Conservation (phyloP, 768 basidiomycete species). For the Russula brevipes region DNA sequence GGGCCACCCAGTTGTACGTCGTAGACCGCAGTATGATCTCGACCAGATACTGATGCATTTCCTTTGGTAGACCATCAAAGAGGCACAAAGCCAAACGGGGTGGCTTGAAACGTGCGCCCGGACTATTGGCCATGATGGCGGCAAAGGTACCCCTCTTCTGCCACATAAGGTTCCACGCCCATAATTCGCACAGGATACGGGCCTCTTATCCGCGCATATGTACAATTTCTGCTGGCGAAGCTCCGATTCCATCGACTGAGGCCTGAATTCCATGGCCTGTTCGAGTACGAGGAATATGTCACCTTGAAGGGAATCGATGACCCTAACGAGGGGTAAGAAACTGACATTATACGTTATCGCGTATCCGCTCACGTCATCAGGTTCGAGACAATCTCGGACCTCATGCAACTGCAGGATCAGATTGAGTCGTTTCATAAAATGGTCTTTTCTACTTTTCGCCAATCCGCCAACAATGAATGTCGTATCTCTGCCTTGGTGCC, state of each 20-base stretch:
- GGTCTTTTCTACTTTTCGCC: slow-evolving; percentile 90
- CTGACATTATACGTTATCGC: neutral
- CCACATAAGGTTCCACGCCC: neutral
- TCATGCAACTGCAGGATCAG: slow-evolving; percentile 97
- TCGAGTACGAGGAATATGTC: slow-evolving; percentile 99
- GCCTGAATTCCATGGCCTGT: slow-evolving; percentile 96
- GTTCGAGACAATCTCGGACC: slow-evolving; percentile 95
- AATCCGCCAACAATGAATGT: slow-evolving; percentile 93
- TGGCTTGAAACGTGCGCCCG: slow-evolving; percentile 98
- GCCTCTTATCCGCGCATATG: slow-evolving; percentile 89
- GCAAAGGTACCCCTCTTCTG: slow-evolving; percentile 51
- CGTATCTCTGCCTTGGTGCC: slow-evolving; percentile 95
- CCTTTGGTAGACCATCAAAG: slow-evolving; percentile 78
- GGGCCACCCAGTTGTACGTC: slow-evolving; percentile 84
- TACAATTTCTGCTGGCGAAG: slow-evolving; percentile 92
- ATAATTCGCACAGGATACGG: slow-evolving; percentile 65
- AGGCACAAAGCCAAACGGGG: slow-evolving; percentile 92
- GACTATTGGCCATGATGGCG: slow-evolving; percentile 74
- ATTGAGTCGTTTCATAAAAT: slow-evolving; percentile 99
- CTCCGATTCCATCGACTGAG: slow-evolving; percentile 92
- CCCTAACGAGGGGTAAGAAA: slow-evolving; percentile 92
- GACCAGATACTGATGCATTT: slow-evolving; percentile 20
- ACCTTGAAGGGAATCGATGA: slow-evolving; percentile 96
- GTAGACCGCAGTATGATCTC: slow-evolving; percentile 25
- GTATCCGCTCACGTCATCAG: slow-evolving; percentile 31